These are phyloP conservation scores for Chaetomium strumarium DNA, from an alignment of 2,329 filamentous ascomycete species.

Conservation along the genomic window DNA sequence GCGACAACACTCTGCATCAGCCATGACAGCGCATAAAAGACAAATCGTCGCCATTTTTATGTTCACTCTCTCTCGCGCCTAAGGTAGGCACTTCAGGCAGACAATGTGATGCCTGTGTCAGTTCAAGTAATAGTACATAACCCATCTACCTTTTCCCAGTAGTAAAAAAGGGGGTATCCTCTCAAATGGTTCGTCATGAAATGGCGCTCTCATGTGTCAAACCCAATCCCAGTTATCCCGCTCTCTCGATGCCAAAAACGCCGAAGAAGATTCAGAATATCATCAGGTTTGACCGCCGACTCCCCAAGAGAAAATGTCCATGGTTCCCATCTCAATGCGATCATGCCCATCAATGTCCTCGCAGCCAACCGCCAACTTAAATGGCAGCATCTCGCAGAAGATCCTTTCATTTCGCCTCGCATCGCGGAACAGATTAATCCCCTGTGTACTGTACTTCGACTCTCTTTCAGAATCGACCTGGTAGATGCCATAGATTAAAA, in stretches of 20 bases:
- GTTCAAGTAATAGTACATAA: constrained; percentile 7
- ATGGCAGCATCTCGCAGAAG: constrained; percentile 9
- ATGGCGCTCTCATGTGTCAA: constrained; percentile 8
- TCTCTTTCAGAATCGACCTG: not conserved
- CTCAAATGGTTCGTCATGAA: constrained; percentile 9
- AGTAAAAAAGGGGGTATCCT: constrained; percentile 18
- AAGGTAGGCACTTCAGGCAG: not conserved
- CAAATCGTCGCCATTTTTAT: too few species aligned
- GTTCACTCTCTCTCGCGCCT: too few species aligned
- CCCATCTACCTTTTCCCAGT: constrained; percentile 13
- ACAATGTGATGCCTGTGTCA: not conserved
- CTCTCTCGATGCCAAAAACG: constrained; percentile 9
- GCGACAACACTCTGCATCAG: too few species aligned
- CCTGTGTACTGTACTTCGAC: not conserved
- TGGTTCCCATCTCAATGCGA: not conserved
- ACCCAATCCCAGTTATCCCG: not conserved
- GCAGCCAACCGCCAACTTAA: constrained; percentile 1
- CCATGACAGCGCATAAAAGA: too few species aligned
- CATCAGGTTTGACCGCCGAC: constrained; percentile 7
- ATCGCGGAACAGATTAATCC: not conserved
- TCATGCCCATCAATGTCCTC: constrained; percentile 1
- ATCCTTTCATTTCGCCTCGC: not conserved
- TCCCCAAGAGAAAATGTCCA: not conserved
- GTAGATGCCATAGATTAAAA: constrained; percentile 2
- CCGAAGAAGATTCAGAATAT: constrained; percentile 5